phyloP scores from a whole-genome alignment of 2,329 filamentous ascomycete genomes.

The Thermothelomyces thermophilus region DNA sequence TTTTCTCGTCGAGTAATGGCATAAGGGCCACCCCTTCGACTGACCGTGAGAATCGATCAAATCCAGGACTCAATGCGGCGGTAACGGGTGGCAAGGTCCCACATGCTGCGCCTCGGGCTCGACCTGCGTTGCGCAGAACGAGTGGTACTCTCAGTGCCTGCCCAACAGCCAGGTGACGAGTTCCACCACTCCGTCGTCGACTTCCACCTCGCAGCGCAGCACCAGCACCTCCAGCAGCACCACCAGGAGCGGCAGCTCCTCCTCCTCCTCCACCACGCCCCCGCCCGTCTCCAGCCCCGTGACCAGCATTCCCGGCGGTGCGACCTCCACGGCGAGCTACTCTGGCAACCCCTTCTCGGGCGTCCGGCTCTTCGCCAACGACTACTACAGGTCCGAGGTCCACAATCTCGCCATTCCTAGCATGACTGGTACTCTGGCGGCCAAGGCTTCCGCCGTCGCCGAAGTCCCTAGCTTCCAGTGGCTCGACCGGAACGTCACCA shows the following conservation, averaged over 20 bases:
- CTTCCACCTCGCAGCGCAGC: constrained; percentile 16
- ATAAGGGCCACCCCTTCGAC: no score
- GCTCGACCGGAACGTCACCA: constrained; percentile 45
- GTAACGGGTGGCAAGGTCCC: constrained; percentile 38
- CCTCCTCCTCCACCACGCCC: constrained; percentile 18
- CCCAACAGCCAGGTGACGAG: constrained; percentile 26
- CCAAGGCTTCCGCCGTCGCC: constrained; percentile 45
- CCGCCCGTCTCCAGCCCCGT: constrained; percentile 28
- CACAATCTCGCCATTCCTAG: constrained; percentile 54
- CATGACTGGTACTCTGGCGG: constrained; percentile 48
- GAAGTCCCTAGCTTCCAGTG: constrained; percentile 48
- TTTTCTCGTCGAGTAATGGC: no score
- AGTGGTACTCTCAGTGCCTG: constrained; percentile 37
- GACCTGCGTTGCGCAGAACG: constrained; percentile 33
- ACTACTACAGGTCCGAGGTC: constrained; percentile 50
- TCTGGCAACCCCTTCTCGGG: constrained; percentile 50
- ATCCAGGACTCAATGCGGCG: constrained; percentile 37
- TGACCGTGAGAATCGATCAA: neutral
- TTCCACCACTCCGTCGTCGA: neutral
- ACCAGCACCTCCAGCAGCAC: constrained; percentile 13
- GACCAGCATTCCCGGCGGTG: constrained; percentile 28
- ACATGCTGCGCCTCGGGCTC: constrained; percentile 39
- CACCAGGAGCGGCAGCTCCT: constrained; percentile 5
- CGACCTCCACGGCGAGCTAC: constrained; percentile 35
- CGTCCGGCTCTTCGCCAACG: constrained; percentile 47